Evolutionary conservation across 192 early-diverging fungal species (phyloP).

Genomic region (Entomortierella parvispora): DNA sequence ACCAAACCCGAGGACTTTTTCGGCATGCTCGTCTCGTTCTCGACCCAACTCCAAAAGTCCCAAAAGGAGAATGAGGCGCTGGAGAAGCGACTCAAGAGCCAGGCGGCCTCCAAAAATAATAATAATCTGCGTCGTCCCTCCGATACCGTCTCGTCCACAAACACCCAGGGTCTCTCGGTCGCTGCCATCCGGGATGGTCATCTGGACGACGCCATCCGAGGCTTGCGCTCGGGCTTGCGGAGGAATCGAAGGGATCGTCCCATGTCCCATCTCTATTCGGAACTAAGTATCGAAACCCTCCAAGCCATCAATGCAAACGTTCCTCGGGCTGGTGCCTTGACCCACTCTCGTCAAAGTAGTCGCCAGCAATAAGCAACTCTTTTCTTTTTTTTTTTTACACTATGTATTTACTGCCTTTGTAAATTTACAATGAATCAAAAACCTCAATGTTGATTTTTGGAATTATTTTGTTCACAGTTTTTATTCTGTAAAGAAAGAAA

Average conservation of each 20-base stretch:
- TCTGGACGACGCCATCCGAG: slow-evolving; percentile 53
- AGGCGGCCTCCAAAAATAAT: slow-evolving; percentile 20
- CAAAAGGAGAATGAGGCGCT: slow-evolving; percentile 52
- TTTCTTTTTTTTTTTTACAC: no score
- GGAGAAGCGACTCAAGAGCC: slow-evolving; percentile 29
- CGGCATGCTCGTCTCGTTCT: slow-evolving; percentile 59
- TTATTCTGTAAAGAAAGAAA: slow-evolving; percentile 6
- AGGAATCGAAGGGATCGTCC: slow-evolving; percentile 43
- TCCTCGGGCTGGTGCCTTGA: slow-evolving; percentile 22
- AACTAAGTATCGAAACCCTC: slow-evolving; percentile 40
- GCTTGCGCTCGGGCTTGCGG: slow-evolving; percentile 42
- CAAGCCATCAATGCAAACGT: slow-evolving; percentile 35
- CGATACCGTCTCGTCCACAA: slow-evolving; percentile 16
- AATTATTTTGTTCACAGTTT: slow-evolving; percentile 5
- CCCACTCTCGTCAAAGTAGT: slow-evolving; percentile 43
- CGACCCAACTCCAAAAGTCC: slow-evolving; percentile 54
- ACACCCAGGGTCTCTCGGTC: slow-evolving; percentile 16
- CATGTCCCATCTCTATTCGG: slow-evolving; percentile 52
- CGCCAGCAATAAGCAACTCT: slow-evolving; percentile 11
- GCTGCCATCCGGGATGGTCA: slow-evolving; percentile 47
- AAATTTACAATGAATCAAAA: no score
- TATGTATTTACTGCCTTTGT: no score
- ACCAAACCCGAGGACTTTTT: slow-evolving; percentile 69
- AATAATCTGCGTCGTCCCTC: neutral
- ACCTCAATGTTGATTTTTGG: no score